Conservation (phyloP, 1,284 basidiomycete species). For the Trichosporon sp. region DNA sequence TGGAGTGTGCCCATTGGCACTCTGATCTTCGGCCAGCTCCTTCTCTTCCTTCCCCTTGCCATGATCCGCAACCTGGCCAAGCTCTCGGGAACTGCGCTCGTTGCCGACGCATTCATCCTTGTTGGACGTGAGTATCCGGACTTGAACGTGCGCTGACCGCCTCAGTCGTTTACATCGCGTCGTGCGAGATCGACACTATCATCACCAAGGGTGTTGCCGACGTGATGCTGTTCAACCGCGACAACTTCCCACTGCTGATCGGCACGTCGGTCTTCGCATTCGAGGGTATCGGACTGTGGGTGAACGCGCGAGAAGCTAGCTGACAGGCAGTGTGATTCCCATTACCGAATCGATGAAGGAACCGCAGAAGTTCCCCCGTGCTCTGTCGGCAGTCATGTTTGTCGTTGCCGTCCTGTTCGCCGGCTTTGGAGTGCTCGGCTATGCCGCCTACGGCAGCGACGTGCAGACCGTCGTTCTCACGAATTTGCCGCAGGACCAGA, state of each 20-base stretch:
- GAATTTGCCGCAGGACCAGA: slow-evolving; percentile 82
- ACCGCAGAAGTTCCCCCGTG: slow-evolving; percentile 87
- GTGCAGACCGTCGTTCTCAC: slow-evolving; percentile 93
- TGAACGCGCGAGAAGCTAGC: slow-evolving; percentile 20
- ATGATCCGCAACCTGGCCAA: slow-evolving; percentile 89
- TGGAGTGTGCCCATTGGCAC: slow-evolving; percentile 70
- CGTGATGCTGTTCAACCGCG: slow-evolving; percentile 82
- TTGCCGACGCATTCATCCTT: slow-evolving; percentile 95
- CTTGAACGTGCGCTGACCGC: slow-evolving; percentile 20
- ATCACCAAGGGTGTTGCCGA: slow-evolving; percentile 72
- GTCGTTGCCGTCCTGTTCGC: slow-evolving; percentile 73
- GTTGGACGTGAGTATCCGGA: slow-evolving; percentile 64
- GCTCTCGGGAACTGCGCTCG: slow-evolving; percentile 84
- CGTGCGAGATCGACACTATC: slow-evolving; percentile 73
- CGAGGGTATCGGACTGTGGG: slow-evolving; percentile 91
- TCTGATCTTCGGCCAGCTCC: slow-evolving; percentile 80
- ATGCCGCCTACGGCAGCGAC: slow-evolving; percentile 82
- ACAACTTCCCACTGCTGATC: slow-evolving; percentile 87
- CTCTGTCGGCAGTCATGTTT: slow-evolving; percentile 87
- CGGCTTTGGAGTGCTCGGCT: slow-evolving; percentile 83
- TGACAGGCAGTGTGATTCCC: slow-evolving; percentile 69
- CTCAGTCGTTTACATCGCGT: slow-evolving; percentile 75
- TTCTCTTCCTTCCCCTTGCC: slow-evolving; percentile 83
- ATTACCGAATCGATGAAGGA: slow-evolving; percentile 95
- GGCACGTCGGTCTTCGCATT: slow-evolving; percentile 99